Evolutionary conservation across 2,329 filamentous ascomycete genomes (phyloP).

Genomic region (Alternaria consortialis): DNA sequence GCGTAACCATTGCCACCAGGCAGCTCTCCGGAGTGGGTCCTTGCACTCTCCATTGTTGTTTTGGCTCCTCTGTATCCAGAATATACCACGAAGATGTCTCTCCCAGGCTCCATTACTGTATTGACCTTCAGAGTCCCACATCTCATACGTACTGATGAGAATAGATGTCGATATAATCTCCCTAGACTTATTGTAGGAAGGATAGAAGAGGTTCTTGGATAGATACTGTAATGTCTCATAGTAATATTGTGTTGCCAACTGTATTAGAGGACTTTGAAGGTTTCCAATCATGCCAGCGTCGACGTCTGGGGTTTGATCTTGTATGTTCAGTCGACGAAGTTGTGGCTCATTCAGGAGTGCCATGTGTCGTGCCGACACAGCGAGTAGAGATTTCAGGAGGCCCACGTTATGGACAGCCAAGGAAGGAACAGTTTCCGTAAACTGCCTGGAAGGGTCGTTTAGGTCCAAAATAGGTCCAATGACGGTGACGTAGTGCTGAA

Average conservation of each 20-base stretch:
- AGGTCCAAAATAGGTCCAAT: slow-evolving; percentile 56
- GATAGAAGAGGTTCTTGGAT: slow-evolving; percentile 66
- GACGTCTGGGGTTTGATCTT: slow-evolving; percentile 33
- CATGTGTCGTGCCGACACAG: slow-evolving; percentile 63
- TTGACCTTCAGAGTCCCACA: slow-evolving; percentile 66
- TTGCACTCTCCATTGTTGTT: slow-evolving; percentile 66
- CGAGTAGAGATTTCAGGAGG: slow-evolving; percentile 66
- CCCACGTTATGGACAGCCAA: slow-evolving; percentile 63
- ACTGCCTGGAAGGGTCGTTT: slow-evolving; percentile 54
- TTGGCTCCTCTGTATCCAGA: slow-evolving; percentile 71
- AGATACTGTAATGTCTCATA: slow-evolving; percentile 70
- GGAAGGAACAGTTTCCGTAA: slow-evolving; percentile 44
- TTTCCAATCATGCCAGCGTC: slow-evolving; percentile 20
- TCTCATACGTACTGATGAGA: slow-evolving; percentile 71
- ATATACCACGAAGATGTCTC: slow-evolving; percentile 69
- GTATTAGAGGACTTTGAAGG: slow-evolving; percentile 46
- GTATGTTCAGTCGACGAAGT: slow-evolving; percentile 35
- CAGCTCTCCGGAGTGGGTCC: slow-evolving; percentile 64
- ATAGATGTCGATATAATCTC: slow-evolving; percentile 68
- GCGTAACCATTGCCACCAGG: slow-evolving; percentile 73
- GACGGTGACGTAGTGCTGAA: slow-evolving; percentile 52
- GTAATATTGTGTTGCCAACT: slow-evolving; percentile 63
- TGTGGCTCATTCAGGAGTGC: slow-evolving; percentile 51
- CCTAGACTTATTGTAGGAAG: slow-evolving; percentile 65
- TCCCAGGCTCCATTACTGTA: slow-evolving; percentile 63